Evolutionary conservation across 257 asterid species (phyloP).

Genomic region (Scutellaria galericulata): DNA sequence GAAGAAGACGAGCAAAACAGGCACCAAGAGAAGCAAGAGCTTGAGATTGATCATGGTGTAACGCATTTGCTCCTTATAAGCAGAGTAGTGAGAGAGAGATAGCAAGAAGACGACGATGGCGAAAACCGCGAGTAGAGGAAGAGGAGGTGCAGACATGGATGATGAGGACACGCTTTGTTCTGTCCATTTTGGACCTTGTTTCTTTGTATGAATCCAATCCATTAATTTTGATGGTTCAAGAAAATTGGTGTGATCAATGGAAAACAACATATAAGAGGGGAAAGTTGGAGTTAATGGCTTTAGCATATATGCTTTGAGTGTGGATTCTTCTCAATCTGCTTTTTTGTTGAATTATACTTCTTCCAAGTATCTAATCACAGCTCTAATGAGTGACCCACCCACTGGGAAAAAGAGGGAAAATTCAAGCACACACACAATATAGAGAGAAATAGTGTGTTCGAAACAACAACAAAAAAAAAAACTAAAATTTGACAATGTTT

Average conservation of each 20-base stretch:
- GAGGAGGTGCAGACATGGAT: constrained; percentile 66
- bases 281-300: constrained; percentile 29
- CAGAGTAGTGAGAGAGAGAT: constrained; percentile 57
- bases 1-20: constrained; percentile 47
- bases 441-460: neutral
- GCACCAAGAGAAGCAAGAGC: constrained; percentile 54
- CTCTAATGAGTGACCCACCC: constrained; percentile 1
- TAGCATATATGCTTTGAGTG: constrained; percentile 72
- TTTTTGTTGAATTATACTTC: constrained; percentile 46
- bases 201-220: constrained; percentile 50
- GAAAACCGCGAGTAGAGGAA: constrained; percentile 54
- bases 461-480: too few relatives aligned
- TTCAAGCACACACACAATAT: neutral
- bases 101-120: constrained; percentile 61
- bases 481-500: too few relatives aligned
- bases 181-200: constrained; percentile 57
- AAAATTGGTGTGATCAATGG: too few relatives aligned
- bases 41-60: constrained; percentile 43
- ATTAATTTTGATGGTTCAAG: constrained; percentile 33
- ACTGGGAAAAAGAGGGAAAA: neutral
- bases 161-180: too few relatives aligned
- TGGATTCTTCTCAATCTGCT: constrained; percentile 42
- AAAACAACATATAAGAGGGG: neutral
- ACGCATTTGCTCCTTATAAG: constrained; percentile 55
- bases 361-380: constrained; percentile 14